Percentiles rank a stretch among this genome's conserved stretches.
These are phyloP conservation scores for Pyrenula aspistea DNA, from an alignment of 495 filamentous ascomycete genomes.

Conservation along the genomic window DNA sequence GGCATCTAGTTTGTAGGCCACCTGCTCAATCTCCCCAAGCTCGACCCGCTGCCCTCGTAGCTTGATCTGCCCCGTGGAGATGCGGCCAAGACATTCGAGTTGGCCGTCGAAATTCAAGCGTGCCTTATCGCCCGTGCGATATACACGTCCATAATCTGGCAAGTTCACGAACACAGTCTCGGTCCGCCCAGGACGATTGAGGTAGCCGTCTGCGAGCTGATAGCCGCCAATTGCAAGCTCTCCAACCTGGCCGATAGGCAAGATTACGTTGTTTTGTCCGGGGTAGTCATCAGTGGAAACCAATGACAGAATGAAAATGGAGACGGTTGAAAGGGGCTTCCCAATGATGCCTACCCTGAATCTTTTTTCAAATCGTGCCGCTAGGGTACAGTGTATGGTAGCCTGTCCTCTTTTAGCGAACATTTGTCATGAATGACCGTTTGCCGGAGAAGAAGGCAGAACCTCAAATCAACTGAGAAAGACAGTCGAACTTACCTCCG, in stretches of 20 bases:
- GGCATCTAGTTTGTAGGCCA: slow-evolving; percentile 38
- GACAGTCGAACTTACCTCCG: slow-evolving; percentile 31
- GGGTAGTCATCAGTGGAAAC: slow-evolving; percentile 15
- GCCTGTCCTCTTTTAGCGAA: slow-evolving; percentile 26
- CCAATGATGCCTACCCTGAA: slow-evolving; percentile 57
- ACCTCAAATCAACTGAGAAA: too few species aligned
- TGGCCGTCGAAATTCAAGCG: slow-evolving; percentile 50
- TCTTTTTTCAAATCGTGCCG: slow-evolving; percentile 27
- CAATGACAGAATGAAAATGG: slow-evolving; percentile 50
- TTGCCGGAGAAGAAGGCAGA: too few species aligned
- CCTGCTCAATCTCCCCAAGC: slow-evolving; percentile 71
- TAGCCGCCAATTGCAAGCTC: slow-evolving; percentile 71
- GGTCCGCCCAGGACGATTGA: slow-evolving; percentile 66
- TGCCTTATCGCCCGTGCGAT: slow-evolving; percentile 78
- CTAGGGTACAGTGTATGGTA: slow-evolving; percentile 62
- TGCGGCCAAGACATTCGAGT: slow-evolving; percentile 72
- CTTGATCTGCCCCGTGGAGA: slow-evolving; percentile 68
- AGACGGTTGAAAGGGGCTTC: slow-evolving; percentile 61
- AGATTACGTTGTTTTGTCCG: slow-evolving; percentile 26
- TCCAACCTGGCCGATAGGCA: slow-evolving; percentile 62
- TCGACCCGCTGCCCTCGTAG: slow-evolving; percentile 72
- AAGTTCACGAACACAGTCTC: slow-evolving; percentile 49
- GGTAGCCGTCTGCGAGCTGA: slow-evolving; percentile 67
- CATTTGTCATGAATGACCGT: too few species aligned
- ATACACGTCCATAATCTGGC: slow-evolving; percentile 43